Percentiles rank a stretch among this genome's conserved stretches.
Evolutionary conservation across 257 asterid genomes (phyloP).

Genomic region (Solanum ossicruentum): DNA sequence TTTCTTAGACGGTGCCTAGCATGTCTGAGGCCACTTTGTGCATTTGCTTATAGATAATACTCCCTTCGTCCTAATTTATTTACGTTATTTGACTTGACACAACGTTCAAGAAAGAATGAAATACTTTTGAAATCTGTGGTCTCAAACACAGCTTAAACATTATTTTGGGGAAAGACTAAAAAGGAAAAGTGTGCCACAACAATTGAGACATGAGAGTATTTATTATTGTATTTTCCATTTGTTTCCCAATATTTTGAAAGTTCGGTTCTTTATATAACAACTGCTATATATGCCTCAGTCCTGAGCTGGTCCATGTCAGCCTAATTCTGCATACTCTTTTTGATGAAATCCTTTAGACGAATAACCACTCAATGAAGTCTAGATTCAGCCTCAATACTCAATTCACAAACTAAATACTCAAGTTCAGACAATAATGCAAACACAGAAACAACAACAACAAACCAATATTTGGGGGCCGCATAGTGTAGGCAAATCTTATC

Average conservation of each 20-base stretch:
- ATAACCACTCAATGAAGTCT: neutral
- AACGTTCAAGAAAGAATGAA: neutral
- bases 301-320: neutral
- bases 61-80: neutral
- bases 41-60: neutral
- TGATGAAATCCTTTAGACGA: neutral
- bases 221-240: too few species aligned
- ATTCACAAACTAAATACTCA: neutral
- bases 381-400: neutral
- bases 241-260: neutral
- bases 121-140: too few species aligned
- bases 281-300: too few species aligned
- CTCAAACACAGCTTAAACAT: too few species aligned
- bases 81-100: neutral
- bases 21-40: neutral
- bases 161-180: too few species aligned
- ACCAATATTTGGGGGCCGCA: too few species aligned
- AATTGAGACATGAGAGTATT: too few species aligned
- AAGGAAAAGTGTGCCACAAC: too few species aligned
- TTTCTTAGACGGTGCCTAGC: neutral
- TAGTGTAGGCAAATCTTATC: too few species aligned
- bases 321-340: neutral
- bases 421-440: neutral
- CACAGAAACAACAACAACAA: too few species aligned
- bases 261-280: neutral